Base-by-base conservation (phyloP, 2,329 filamentous ascomycete species). In the Cyanodermella asteris region DNA sequence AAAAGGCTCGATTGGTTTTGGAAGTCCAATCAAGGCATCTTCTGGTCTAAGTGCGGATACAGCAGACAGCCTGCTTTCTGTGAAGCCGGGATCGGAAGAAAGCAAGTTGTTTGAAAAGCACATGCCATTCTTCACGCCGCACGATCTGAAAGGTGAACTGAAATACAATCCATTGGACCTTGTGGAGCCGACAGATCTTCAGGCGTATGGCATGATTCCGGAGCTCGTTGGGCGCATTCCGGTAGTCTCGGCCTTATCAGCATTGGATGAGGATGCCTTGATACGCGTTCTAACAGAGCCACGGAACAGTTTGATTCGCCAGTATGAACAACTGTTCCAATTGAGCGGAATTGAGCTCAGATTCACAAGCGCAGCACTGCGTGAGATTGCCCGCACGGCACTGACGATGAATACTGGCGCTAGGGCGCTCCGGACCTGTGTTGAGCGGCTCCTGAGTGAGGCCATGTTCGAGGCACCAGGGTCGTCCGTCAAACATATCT, bases 171-270 rank as follows among this genome's bases (percentile, higher is more conserved):
- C 59, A 8, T 55, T 87, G 2, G 75, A 84, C 35, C 61, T 87
- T 13, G 63, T 75, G 14, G 74, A 68, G 4, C 74, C 78, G 2
- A 56, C 64, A 7, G 75, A 91, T 38, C 55, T 91, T 2, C 78
- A 90, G 46, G 64, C 61, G 21, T 93, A 81, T 40, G 84, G 82
- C 9, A 78, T 93, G 42, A 93, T 93, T 27, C 82, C 82, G 1
- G 82, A 93, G 49, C 59, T 93, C n/a, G 74, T 94, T 26, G 87
- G 87, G n/a, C 75, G 87, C 11, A 69, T 97, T 23, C 84, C 91
- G 26, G 78, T 91, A 30, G 74, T 81, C 24, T 81, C 80, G 31
- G 77, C 87, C 0, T 63, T 97, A 0, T 72, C 77, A 9, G 71
- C 80, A 0, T 59, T 97, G 1, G 61, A 64, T 27, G 57, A 67